Evolutionary conservation across 1,284 basidiomycete species (phyloP), one percentile per base, ranked within the genome.

Genomic region (Cryptococcus maquisensis): DNA sequence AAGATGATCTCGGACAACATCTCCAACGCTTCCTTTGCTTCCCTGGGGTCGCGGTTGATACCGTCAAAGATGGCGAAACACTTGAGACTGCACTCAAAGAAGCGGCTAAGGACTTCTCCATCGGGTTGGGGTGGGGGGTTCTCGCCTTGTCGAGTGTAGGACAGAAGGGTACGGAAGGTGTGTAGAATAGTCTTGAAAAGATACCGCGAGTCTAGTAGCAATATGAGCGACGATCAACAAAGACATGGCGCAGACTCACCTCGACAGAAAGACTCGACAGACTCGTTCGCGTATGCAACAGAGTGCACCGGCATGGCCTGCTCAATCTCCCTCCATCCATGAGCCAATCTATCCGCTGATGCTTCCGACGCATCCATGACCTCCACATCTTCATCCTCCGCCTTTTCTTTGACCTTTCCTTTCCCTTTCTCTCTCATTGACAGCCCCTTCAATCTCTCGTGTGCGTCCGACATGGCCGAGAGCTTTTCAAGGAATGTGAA

Each of bases 181-280:
- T 93, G 92, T 15, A 97, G 81, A 46, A 98, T 81, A 15, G 92
- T 90, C 59, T 92, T 87, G 73, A 93, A 89, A 21, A 98, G 80
- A 56, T 87, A 82, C 38, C 92, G 86, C 40, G 87, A 88, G 66
- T 94, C 94, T 89, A 46, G 24, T 28, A 32, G n/a, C 23, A 9
- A 42, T 42, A 23, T 42, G 18, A 15, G 18, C 35, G 20, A 63
- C 42, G 37, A 13, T n/a, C 4, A 12, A 23, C n/a, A 32, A 23
- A 40, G 46, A 32, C 32, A 50, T 15, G 16, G 48, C 21, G 44
- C 16, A 39, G 23, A 55, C 82, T 60, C 51, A 88, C 89, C 89
- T 67, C 82, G 48, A 85, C 79, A 54, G 85, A 83, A 65, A 83
- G 59, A 85, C 57, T 92, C 90, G 0, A 86, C 81, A 51, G 86